Evolutionary conservation across 331 rosid species (phyloP).

Genomic region (Cydonia oblonga): DNA sequence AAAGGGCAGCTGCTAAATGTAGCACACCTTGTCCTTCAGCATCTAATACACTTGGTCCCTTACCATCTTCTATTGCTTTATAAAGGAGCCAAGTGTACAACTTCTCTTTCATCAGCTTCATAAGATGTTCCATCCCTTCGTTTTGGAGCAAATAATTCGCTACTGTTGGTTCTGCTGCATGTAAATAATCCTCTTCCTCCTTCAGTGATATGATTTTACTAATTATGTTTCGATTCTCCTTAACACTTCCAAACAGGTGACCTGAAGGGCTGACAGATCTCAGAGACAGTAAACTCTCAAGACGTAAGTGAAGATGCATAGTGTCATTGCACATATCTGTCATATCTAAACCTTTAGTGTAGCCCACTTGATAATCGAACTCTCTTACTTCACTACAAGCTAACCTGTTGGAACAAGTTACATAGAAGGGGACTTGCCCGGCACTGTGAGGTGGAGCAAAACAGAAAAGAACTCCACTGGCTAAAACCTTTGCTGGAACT

Average conservation of each 20-base stretch:
- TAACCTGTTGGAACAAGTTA: constrained; percentile 80
- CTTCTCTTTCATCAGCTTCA: constrained; percentile 54
- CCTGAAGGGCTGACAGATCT: constrained; percentile 29
- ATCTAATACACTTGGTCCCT: constrained; percentile 72
- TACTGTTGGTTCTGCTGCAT: constrained; percentile 8
- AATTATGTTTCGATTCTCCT: constrained; percentile 37
- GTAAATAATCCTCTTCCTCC: constrained; percentile 53
- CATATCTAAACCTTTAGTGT: constrained; percentile 32
- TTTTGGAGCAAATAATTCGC: constrained; percentile 30
- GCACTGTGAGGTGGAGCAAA: constrained; percentile 55
- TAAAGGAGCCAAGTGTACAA: constrained; percentile 76
- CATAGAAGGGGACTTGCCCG: constrained; percentile 79
- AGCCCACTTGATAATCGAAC: constrained; percentile 49
- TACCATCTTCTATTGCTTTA: constrained; percentile 55
- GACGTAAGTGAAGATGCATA: constrained; percentile 31
- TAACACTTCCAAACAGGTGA: constrained; percentile 20
- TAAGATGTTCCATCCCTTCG: constrained; percentile 31
- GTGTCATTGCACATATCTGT: constrained; percentile 18
- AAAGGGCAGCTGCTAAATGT: constrained; percentile 72
- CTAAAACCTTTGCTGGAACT: constrained; percentile 70
- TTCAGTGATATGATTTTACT: constrained; percentile 47
- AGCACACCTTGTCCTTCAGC: constrained; percentile 63
- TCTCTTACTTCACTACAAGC: constrained; percentile 92
- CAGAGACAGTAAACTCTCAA: constrained; percentile 46
- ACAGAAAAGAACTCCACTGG: constrained; percentile 69